phyloP scores from a whole-genome alignment of 1,284 basidiomycete genomes.

The Puccinia horiana region DNA sequence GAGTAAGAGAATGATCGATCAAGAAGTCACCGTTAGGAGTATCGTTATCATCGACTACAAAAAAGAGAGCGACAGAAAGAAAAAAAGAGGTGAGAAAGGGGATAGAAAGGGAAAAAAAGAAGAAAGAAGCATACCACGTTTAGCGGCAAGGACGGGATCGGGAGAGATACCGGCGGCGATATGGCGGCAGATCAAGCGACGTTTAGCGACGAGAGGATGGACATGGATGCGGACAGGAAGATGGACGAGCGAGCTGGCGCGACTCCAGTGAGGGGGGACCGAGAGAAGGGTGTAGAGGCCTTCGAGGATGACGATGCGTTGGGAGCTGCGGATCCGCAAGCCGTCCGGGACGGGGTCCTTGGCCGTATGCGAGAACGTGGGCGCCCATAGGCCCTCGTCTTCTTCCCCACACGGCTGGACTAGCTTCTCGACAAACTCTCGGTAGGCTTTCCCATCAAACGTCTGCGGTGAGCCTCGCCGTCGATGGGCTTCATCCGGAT shows the following conservation, averaged over 20 bases:
- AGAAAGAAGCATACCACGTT: slow-evolving; percentile 1
- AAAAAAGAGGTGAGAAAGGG: background rate
- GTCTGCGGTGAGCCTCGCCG: slow-evolving; percentile 29
- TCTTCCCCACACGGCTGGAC: too few relatives aligned
- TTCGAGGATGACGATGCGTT: slow-evolving; percentile 36
- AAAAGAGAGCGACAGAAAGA: background rate
- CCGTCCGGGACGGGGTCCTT: slow-evolving; percentile 30
- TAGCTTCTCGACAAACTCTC: background rate
- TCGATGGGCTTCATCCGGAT: slow-evolving; percentile 31
- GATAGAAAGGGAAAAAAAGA: background rate
- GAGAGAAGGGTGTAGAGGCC: slow-evolving; percentile 32
- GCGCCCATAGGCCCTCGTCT: background rate
- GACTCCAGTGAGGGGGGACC: background rate
- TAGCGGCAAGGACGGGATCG: background rate
- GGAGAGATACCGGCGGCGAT: slow-evolving; percentile 15
- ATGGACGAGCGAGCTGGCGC: background rate
- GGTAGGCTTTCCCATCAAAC: slow-evolving; percentile 14
- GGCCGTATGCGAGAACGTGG: slow-evolving; percentile 33
- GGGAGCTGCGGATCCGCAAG: background rate
- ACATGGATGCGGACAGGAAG: background rate
- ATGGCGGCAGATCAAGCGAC: slow-evolving; percentile 24
- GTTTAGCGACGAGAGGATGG: background rate
- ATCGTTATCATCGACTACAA: slow-evolving; percentile 35
- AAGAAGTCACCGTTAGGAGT: slow-evolving; percentile 36
- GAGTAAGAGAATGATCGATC: slow-evolving; percentile 1